Conservation (phyloP, 768 basidiomycete genomes). For the Pluteus cervinus region DNA sequence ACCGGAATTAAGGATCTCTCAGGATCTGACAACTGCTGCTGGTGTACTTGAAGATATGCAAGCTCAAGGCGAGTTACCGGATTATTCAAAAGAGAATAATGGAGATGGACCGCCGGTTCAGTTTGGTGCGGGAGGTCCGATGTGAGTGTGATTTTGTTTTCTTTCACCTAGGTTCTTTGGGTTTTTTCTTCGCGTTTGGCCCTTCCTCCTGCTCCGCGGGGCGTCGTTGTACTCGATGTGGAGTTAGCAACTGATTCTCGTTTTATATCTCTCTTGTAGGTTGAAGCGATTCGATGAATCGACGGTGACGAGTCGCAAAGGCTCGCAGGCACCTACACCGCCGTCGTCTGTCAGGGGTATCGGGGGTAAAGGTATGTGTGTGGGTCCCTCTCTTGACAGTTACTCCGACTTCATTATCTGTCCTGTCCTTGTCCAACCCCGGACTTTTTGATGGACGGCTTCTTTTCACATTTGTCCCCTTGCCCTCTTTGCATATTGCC, state of each 20-base stretch:
- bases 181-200: neutral
- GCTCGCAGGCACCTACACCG: slow-evolving; percentile 71
- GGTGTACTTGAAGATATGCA: slow-evolving; percentile 49
- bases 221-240: slow-evolving; percentile 2
- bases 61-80: slow-evolving; percentile 25
- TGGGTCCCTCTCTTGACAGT: too few relatives aligned
- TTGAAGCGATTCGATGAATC: slow-evolving; percentile 78
- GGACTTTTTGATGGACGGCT: too few relatives aligned
- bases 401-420: too few relatives aligned
- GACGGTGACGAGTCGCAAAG: slow-evolving; percentile 58
- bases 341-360: slow-evolving; percentile 84
- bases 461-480: too few relatives aligned
- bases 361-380: slow-evolving; percentile 85
- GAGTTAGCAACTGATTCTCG: neutral
- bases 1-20: slow-evolving; percentile 28
- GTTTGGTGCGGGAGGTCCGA: slow-evolving; percentile 74
- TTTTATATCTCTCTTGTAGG: slow-evolving; percentile 38
- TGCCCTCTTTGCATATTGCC: too few relatives aligned
- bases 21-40: slow-evolving; percentile 44
- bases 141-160: slow-evolving; percentile 35
- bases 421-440: too few relatives aligned
- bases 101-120: slow-evolving; percentile 48
- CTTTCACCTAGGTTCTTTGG: neutral
- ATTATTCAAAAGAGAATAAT: slow-evolving; percentile 25
- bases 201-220: too few relatives aligned